Evolutionary conservation across 108 stramenopile genomes (phyloP), one percentile per base, ranked within the genome.

Genomic region (Fragilariopsis cylindrus): DNA sequence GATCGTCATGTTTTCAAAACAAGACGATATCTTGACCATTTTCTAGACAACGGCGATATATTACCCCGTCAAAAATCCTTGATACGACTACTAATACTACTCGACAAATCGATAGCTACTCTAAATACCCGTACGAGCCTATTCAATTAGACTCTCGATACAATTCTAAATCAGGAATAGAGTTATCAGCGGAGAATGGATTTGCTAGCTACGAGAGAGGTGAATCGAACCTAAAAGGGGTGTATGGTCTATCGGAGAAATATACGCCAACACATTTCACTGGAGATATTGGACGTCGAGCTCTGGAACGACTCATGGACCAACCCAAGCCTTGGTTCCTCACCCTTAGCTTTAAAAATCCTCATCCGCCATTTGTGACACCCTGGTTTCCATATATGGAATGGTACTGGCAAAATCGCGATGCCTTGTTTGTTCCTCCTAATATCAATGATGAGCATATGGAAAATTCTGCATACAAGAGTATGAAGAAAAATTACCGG

Each of bases 311-410:
- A 67, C 58, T 78, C 6, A 60, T 65, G 18, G 42, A 18, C 8
- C 48, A 73, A 7, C 3, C 48, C 11, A 18, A 66, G 11, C 77
- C 77, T 15, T 78, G 56, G 18, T 65, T 67, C 57, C 42, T 78
- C 53, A 72, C 71, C 4, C 44, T 78, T 13, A 48, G 45, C 64
- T 70, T 71, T 57, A 50, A 78, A 12, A 62, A 72, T 70, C 77
- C 77, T 19, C 77, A 78, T 57, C 69, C 77, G 1, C 77, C 77
- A 7, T 52, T 67, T n/a, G 47, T 78, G 13, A 30, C 30, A 30
- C 48, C 65, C 16, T 19, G 72, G 39, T 7, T 16, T 1, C 15
- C 60, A 44, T 30, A 75, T 40, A 41, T 55, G 53, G 11, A 55
- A 7, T 42, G 54, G n/a, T 75, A 75, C 40, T 50, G 52, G 67